Conservation (phyloP, 805 yeast genomes). For the Yamadazyma laniorum region DNA sequence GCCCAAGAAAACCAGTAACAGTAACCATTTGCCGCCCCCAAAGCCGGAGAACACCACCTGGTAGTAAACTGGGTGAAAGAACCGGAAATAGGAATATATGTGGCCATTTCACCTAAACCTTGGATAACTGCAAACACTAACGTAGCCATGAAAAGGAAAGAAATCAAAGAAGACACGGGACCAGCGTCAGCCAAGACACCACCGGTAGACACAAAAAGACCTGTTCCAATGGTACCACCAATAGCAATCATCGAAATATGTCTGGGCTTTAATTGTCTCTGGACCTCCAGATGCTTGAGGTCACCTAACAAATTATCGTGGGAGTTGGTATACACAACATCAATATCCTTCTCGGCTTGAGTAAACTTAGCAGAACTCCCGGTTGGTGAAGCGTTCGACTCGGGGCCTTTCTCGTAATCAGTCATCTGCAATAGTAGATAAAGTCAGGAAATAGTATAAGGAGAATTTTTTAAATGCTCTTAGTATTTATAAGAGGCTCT, state of each 20-base stretch:
- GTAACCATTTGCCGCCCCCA: conserved; percentile 73
- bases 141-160: conserved; percentile 65
- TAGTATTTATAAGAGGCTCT: conserved; percentile 5
- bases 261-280: conserved; percentile 60
- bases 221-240: conserved; percentile 81
- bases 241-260: conserved; percentile 75
- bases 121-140: conserved; percentile 67
- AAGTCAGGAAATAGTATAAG: neutral
- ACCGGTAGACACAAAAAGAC: conserved; percentile 66
- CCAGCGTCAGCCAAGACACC: conserved; percentile 58
- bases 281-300: conserved; percentile 36
- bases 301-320: conserved; percentile 9
- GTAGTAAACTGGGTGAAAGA: conserved; percentile 71
- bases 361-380: conserved; percentile 1
- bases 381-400: neutral
- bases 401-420: conserved; percentile 10
- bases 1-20: conserved; percentile 79
- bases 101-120: conserved; percentile 79
- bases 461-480: neutral
- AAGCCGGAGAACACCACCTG: conserved; percentile 64
- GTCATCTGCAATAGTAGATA: conserved; percentile 3
- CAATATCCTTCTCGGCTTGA: conserved; percentile 12
- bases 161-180: conserved; percentile 64
- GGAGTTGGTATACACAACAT: conserved; percentile 10
- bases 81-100: conserved; percentile 66